phyloP scores from a whole-genome alignment of 2,329 filamentous ascomycete genomes.

The Diplodia mutila region DNA sequence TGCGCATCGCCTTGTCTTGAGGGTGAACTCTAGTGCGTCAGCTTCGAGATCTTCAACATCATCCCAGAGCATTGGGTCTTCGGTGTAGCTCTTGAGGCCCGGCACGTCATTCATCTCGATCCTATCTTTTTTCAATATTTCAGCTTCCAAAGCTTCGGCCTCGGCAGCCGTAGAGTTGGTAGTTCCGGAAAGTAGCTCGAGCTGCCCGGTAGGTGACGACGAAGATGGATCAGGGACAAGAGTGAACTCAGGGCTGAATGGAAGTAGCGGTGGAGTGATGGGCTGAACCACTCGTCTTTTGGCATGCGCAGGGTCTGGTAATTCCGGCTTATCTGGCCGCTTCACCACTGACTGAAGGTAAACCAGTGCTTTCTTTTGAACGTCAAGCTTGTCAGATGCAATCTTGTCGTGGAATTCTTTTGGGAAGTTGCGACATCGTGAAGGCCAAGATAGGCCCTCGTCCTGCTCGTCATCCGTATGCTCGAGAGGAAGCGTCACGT shows the following conservation, averaged over 20 bases:
- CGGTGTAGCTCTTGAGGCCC: slow-evolving; percentile 26
- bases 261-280: slow-evolving; percentile 54
- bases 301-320: not conserved
- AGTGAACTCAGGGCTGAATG: slow-evolving; percentile 45
- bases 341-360: slow-evolving; percentile 38
- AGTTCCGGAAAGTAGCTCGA: slow-evolving; percentile 44
- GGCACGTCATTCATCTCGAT: not conserved
- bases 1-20: slow-evolving; percentile 37
- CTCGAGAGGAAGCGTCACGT: slow-evolving; percentile 42
- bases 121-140: slow-evolving; percentile 37
- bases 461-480: slow-evolving; percentile 45
- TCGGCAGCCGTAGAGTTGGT: slow-evolving; percentile 42
- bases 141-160: slow-evolving; percentile 37
- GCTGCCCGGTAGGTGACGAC: slow-evolving; percentile 42
- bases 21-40: not conserved
- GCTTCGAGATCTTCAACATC: slow-evolving; percentile 25
- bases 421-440: slow-evolving; percentile 38
- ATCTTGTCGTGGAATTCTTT: slow-evolving; percentile 31
- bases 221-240: slow-evolving; percentile 38
- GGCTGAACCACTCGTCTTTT: slow-evolving; percentile 24
- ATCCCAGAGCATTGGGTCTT: slow-evolving; percentile 40
- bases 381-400: slow-evolving; percentile 43
- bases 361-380: slow-evolving; percentile 40
- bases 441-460: slow-evolving; percentile 49
- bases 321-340: not conserved